These are phyloP conservation scores for Eruca vesicaria DNA, from an alignment of 441 rosid genomes.

Conservation along the genomic window DNA sequence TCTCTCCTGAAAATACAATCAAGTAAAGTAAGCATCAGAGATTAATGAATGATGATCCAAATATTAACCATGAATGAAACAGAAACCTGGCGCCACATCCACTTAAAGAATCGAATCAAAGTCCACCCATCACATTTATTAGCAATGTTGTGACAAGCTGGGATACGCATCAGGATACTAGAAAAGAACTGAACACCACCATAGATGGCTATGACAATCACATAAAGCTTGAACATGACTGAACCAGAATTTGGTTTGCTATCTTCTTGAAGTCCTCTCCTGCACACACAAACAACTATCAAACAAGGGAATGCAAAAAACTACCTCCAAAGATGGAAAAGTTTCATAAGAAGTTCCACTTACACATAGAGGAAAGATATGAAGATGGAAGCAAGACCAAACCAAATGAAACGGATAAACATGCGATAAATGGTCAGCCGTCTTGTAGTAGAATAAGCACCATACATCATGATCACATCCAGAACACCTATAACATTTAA, in stretches of 20 bases:
- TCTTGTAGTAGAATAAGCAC: constrained; percentile 89
- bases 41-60: neutral
- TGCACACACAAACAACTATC: constrained; percentile 36
- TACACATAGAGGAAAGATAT: constrained; percentile 93
- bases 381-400: constrained; percentile 68
- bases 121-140: constrained; percentile 85
- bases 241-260: constrained; percentile 46
- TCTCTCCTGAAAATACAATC: constrained; percentile 61
- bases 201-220: constrained; percentile 82
- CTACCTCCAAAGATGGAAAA: neutral
- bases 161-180: constrained; percentile 87
- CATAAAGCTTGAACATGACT: constrained; percentile 59
- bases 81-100: constrained; percentile 67
- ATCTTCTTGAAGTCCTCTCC: constrained; percentile 65
- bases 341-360: constrained; percentile 28
- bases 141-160: constrained; percentile 76
- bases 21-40: constrained; percentile 16
- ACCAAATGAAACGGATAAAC: constrained; percentile 87
- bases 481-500: constrained; percentile 63
- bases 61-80: constrained; percentile 5
- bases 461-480: constrained; percentile 93
- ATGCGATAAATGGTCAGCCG: constrained; percentile 76
- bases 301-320: constrained; percentile 1
- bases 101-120: constrained; percentile 73
- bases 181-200: constrained; percentile 79